Percentiles rank a stretch among this genome's conserved stretches.
Conservation (phyloP, 179 eudicot species). For the Actinidia arguta region DNA sequence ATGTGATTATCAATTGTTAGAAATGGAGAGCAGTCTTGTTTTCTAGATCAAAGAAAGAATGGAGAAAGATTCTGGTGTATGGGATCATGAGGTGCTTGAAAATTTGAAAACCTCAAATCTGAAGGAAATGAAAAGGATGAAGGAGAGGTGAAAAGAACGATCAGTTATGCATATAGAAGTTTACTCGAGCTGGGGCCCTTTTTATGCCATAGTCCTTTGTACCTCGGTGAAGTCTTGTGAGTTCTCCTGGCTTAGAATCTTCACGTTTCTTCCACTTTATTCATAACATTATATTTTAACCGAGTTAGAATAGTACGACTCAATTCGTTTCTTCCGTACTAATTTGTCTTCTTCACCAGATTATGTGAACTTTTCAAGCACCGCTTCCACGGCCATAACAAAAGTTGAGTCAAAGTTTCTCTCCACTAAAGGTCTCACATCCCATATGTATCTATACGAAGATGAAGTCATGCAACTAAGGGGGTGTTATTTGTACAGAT, state of each 20-base stretch:
- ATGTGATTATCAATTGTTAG: too few relatives aligned
- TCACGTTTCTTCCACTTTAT: background rate
- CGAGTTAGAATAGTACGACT: background rate
- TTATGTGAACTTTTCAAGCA: too few relatives aligned
- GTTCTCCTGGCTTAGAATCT: slow-evolving; percentile 30
- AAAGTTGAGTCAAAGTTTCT: too few relatives aligned
- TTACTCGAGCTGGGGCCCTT: slow-evolving; percentile 84
- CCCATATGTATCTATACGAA: too few relatives aligned
- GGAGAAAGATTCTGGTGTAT: slow-evolving; percentile 77
- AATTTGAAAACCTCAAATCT: slow-evolving; percentile 77
- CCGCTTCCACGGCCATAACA: too few relatives aligned
- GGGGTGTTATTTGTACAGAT: too few relatives aligned
- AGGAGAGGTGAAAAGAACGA: slow-evolving; percentile 92
- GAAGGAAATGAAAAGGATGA: slow-evolving; percentile 93
- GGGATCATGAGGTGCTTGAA: slow-evolving; percentile 94
- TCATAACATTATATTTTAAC: background rate
- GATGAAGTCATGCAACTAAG: too few relatives aligned
- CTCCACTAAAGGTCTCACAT: too few relatives aligned
- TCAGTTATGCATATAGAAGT: slow-evolving; percentile 85
- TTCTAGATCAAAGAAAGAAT: slow-evolving; percentile 81
- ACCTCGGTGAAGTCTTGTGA: slow-evolving; percentile 94
- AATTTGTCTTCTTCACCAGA: too few relatives aligned
- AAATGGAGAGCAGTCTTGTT: too few relatives aligned
- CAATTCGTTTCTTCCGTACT: too few relatives aligned
- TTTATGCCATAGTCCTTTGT: slow-evolving; percentile 91